Base-by-base conservation (phyloP, 495 filamentous ascomycete species). In the Neurospora sp. region DNA sequence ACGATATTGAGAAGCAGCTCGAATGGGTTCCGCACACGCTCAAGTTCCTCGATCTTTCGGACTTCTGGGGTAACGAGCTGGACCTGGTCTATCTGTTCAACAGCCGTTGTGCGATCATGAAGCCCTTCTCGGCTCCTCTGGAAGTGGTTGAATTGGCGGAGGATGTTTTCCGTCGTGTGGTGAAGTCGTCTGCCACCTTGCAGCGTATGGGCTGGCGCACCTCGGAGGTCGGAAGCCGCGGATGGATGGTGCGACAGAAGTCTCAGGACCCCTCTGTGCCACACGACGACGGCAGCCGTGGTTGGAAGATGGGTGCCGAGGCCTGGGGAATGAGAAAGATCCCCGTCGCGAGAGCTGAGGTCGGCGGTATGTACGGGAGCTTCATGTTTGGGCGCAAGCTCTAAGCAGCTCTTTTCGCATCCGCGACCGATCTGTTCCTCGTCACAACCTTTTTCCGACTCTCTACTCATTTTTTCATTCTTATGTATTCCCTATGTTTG, bases 321-420 rank as follows among this genome's bases (percentile, higher is more conserved):
- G 91, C 88, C 83, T 96, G 93, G 93, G 93, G 93, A 18, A 94
- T 93, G 89, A 87, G 92, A 60, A 97, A 97, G 86, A 86, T 94
- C 39, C 93, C 93, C 12, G 90, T 96, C 71, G 92, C 91, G 14
- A 82, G 86, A 44, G 90, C 90, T 8, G 92, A 95, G 76, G 92
- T 96, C 3, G 92, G 92, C 14, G 93, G 93, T 31, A 90, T 97
- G 83, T 96, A 96, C 80, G 93, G 93, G 62, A 90, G 90, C 75
- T 96, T 93, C 80, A 95, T 94, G 90, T 96, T 95, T 77, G 84
- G 83, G 76, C 78, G 85, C 44, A 82, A 84, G 77, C 75, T 87
- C 38, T 87, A 76, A 83, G 37, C 8, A 35, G 16, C 62, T 41
- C 74, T 40, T 73, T 41, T 5, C 9, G 18, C n/a, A 70, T 39